A percentile compares a stretch with the other conserved stretches of the same genome.
These are phyloP conservation scores for Microascus cirrosus DNA, from an alignment of 2,329 filamentous ascomycete genomes.

Conservation along the genomic window DNA sequence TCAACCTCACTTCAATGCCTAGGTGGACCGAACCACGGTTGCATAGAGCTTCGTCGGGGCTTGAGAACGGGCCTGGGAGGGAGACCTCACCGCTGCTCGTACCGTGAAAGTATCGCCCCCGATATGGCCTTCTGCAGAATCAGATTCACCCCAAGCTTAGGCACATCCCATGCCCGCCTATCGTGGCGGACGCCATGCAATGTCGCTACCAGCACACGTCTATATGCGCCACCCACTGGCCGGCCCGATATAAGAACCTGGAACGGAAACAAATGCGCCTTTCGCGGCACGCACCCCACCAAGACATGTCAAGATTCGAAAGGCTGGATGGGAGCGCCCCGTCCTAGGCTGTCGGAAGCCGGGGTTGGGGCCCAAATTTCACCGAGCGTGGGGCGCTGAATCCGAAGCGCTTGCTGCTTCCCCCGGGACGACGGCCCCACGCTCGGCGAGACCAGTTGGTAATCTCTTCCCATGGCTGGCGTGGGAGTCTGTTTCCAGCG, in stretches of 20 bases:
- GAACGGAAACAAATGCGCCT: neutral
- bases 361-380: no score
- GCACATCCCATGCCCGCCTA: neutral
- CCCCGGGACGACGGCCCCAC: no score
- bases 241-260: neutral
- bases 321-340: neutral
- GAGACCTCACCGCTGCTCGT: neutral
- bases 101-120: neutral
- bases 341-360: no score
- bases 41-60: neutral
- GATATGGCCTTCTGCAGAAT: no score
- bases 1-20: neutral
- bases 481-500: no score
- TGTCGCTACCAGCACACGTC: neutral
- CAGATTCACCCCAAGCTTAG: neutral
- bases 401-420: no score
- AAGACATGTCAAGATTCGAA: neutral
- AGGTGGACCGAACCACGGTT: neutral
- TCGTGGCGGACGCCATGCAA: neutral
- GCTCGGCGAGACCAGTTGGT: no score
- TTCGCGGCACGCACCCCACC: neutral
- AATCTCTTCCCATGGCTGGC: no score
- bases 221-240: neutral
- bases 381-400: no score
- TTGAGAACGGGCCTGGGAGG: neutral